A percentile compares a stretch with the other conserved stretches of the same genome.
These are phyloP conservation scores for Pleurotus tuoliensis DNA, from an alignment of 768 basidiomycete genomes.

Conservation along the genomic window DNA sequence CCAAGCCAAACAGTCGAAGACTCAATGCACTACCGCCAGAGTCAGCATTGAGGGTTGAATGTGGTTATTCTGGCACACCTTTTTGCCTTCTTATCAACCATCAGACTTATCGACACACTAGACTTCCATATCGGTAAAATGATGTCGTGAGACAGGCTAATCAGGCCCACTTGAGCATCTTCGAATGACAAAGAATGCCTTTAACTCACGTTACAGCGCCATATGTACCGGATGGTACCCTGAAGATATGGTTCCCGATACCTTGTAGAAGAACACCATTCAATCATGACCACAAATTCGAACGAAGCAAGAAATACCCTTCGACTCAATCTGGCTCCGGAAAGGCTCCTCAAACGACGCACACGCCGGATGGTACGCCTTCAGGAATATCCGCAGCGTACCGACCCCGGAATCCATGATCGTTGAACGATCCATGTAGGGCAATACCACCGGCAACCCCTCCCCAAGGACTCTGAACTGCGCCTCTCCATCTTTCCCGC, in stretches of 20 bases:
- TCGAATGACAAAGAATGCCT: no score
- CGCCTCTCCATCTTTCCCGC: constrained; percentile 51
- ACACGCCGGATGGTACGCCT: constrained; percentile 77
- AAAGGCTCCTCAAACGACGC: constrained; percentile 62
- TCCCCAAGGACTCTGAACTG: constrained; percentile 81
- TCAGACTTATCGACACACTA: constrained; percentile 77
- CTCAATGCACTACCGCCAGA: no score
- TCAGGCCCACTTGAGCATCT: no score
- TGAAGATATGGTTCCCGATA: constrained; percentile 68
- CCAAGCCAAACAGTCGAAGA: constrained; percentile 53
- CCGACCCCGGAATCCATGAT: constrained; percentile 57
- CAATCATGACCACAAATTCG: no score
- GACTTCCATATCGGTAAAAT: constrained; percentile 97
- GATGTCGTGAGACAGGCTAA: constrained; percentile 34
- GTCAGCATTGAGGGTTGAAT: no score
- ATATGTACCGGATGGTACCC: constrained; percentile 53
- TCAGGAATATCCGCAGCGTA: constrained; percentile 63
- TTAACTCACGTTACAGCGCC: constrained; percentile 51
- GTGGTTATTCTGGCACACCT: constrained; percentile 35
- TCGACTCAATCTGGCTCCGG: constrained; percentile 43
- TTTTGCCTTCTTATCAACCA: constrained; percentile 97
- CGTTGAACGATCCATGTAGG: constrained; percentile 63
- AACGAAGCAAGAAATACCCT: constrained; percentile 39
- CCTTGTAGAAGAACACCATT: no score
- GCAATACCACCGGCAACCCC: constrained; percentile 80